Evolutionary conservation across 2,329 filamentous ascomycete genomes (phyloP), one percentile per base, ranked within the genome.

Genomic region (Nemania serpens): DNA sequence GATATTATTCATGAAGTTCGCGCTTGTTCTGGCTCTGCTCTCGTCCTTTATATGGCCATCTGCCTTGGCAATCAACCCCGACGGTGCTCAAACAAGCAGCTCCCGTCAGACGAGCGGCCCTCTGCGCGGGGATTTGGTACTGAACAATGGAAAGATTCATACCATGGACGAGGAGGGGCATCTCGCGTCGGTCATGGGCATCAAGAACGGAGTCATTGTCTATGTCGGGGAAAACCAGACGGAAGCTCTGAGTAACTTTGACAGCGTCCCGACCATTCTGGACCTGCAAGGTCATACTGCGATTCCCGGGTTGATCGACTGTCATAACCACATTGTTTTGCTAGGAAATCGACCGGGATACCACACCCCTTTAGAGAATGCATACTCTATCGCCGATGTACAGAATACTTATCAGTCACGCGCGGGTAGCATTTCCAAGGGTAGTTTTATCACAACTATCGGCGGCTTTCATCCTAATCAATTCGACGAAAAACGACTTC

Each of bases 261-360:
- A 39, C 41, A 41, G 34, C 6, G 5, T 54, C 15, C 66, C 65
- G n/a, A 50, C n/a, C 22, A 51, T 51, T 22, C 57, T 72, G 34
- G 66, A 73, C 59, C 58, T 73, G 9, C 25, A 59, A 10, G 68
- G 66, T 4, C 66, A 61, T n/a, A 47, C 67, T 1, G 63, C 68
- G 2, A 49, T 71, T 11, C 69, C 71, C 0, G 71, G 71, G 1
- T 59, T 73, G 13, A 68, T 73, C 56, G 70, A 72, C 61, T 65
- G 67, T 49, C 71, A 73, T 59, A 72, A 71, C 59, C 69, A 73
- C 58, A 65, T 71, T 15, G 70, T 73, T 17, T 58, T 73, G 5
- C 50, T 73, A 18, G 70, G 71, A 7, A 72, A 72, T 47, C 54
- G 71, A 12, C 70, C 70, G 1, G 70, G 71, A 0, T 69, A 70